Conservation (phyloP, 352 stramenopile genomes). For the Phytopythium litorale region DNA sequence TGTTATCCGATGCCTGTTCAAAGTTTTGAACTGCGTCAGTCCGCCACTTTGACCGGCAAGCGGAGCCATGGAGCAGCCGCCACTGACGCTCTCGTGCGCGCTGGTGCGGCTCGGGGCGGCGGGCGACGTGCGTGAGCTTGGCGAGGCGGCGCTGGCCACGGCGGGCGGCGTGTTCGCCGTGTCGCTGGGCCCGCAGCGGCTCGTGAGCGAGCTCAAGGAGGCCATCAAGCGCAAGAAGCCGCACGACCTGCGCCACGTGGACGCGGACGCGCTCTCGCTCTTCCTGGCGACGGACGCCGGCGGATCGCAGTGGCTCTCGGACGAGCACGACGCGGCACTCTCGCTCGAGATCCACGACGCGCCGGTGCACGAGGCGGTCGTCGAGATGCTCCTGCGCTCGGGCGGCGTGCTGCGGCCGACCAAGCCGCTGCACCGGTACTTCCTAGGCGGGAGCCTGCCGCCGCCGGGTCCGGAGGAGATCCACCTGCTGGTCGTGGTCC, state of each 20-base stretch:
- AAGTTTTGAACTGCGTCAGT: not conserved
- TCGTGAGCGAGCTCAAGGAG: constrained; percentile 12
- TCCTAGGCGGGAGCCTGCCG: not conserved
- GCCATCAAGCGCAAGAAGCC: constrained; percentile 11
- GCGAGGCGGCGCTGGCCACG: not conserved
- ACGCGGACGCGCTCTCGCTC: constrained; percentile 6
- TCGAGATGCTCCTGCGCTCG: not conserved
- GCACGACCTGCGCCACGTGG: constrained; percentile 10
- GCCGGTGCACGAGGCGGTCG: constrained; percentile 3
- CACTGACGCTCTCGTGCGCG: constrained; percentile 7
- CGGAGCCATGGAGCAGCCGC: not conserved
- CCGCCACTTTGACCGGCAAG: not conserved
- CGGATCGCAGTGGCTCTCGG: constrained; percentile 3
- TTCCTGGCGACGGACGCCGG: constrained; percentile 1
- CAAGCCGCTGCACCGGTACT: constrained; percentile 6
- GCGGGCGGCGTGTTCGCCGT: constrained; percentile 9
- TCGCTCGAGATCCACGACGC: constrained; percentile 5
- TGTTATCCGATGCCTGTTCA: not conserved
- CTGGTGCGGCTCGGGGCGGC: constrained; percentile 3
- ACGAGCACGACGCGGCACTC: constrained; percentile 9
- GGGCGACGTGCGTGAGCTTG: not conserved
- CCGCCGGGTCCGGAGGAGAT: constrained; percentile 3
- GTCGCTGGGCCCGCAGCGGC: not conserved
- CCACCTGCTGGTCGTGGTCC: constrained; percentile 3
- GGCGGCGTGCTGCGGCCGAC: not conserved